Conservation (phyloP, 2,329 filamentous ascomycete species). For the Neofusicoccum laricinum region DNA sequence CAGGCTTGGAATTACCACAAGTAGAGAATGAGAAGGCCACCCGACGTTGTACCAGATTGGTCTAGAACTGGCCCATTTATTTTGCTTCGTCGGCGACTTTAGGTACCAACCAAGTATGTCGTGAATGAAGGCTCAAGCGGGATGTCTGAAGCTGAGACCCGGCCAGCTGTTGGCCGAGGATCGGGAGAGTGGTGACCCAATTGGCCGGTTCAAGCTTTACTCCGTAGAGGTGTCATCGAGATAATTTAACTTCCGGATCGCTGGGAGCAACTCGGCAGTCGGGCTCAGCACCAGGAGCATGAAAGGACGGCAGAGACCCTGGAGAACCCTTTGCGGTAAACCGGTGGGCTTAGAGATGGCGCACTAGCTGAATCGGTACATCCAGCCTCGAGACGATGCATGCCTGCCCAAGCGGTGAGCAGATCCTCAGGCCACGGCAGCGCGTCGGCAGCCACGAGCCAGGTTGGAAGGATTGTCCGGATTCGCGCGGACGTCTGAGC, state of each 20-base stretch:
- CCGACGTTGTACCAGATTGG: not conserved
- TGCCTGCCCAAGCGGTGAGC: conserved; percentile 5
- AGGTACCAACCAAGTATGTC: not conserved
- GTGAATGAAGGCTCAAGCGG: not conserved
- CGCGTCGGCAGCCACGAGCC: not conserved
- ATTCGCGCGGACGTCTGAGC: not conserved
- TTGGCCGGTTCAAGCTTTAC: not conserved
- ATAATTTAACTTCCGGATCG: not conserved
- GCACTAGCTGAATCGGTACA: not conserved
- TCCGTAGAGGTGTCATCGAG: not conserved
- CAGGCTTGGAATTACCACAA: not conserved
- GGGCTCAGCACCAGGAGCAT: not conserved
- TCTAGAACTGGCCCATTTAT: not conserved
- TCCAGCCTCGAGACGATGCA: not conserved
- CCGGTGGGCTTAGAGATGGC: not conserved
- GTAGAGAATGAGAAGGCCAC: not conserved
- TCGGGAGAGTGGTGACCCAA: not conserved
- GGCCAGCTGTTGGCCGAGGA: not conserved
- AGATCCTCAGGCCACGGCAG: not conserved
- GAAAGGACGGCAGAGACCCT: not conserved
- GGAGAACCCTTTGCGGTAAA: not conserved
- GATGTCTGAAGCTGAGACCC: not conserved
- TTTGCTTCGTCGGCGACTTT: not conserved
- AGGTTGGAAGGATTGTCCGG: not conserved
- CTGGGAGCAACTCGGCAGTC: not conserved